Conservation (phyloP, 352 stramenopile species). For the Chrysophaeum taylorii region DNA sequence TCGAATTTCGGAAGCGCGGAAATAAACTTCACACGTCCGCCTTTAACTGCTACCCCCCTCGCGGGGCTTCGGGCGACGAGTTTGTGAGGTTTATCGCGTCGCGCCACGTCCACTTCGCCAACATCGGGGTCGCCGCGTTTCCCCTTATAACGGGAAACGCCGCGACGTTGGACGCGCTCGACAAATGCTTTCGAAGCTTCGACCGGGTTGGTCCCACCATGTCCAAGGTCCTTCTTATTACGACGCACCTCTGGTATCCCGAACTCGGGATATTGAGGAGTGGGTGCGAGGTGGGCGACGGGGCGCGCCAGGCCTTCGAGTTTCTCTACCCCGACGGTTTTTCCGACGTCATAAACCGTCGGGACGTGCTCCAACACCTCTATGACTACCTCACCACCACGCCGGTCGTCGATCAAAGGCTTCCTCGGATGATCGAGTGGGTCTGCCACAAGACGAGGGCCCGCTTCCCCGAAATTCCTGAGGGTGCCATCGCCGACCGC, state of each 20-base stretch:
- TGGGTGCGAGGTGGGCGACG: constrained; percentile 9
- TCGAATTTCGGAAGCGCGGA: background rate
- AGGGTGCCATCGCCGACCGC: background rate
- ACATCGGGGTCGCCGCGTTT: constrained; percentile 4
- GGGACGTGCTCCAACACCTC: background rate
- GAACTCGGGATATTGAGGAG: background rate
- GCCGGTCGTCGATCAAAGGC: background rate
- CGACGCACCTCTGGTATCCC: constrained; percentile 4
- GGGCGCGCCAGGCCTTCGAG: background rate
- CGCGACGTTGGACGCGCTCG: background rate
- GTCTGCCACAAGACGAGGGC: background rate
- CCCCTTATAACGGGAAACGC: background rate
- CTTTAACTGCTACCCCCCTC: constrained; percentile 11
- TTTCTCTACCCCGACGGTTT: background rate
- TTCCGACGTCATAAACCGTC: background rate
- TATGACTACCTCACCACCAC: background rate
- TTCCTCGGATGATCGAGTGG: background rate
- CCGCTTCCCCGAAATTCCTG: background rate
- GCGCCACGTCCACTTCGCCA: constrained; percentile 2
- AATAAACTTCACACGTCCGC: background rate
- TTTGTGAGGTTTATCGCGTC: background rate
- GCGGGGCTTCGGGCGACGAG: background rate
- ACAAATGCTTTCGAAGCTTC: background rate
- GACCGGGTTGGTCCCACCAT: constrained; percentile 8
- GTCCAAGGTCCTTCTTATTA: constrained; percentile 11